A percentile compares a stretch with the other conserved stretches of the same genome.
phyloP scores from a whole-genome alignment of 2,329 filamentous ascomycete species.

The Scytalidium lignicola region DNA sequence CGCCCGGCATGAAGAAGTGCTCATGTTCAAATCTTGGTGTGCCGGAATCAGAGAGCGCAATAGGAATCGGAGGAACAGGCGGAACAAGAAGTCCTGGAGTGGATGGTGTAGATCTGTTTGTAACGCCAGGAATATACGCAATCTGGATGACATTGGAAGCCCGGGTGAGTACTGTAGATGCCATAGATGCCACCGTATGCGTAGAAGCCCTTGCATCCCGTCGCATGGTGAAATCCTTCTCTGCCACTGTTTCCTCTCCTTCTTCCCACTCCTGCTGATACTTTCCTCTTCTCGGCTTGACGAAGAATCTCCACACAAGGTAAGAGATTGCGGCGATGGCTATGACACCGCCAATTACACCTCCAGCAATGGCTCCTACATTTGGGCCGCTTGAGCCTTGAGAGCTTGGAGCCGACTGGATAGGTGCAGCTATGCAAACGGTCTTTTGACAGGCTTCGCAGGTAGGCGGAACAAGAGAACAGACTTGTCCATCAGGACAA shows the following conservation, averaged over 20 bases:
- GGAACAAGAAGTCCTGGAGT: constrained; percentile 77
- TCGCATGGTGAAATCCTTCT: constrained; percentile 49
- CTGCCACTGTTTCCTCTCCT: constrained; percentile 42
- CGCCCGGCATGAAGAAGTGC: constrained; percentile 89
- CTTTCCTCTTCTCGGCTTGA: constrained; percentile 71
- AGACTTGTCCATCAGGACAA: constrained; percentile 51
- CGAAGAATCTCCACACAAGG: constrained; percentile 80
- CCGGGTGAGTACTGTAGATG: constrained; percentile 89
- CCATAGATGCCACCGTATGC: constrained; percentile 84
- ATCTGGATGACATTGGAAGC: constrained; percentile 99
- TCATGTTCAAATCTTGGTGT: constrained; percentile 66
- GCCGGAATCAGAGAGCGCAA: constrained; percentile 52
- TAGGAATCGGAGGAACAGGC: constrained; percentile 90
- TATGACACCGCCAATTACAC: constrained; percentile 80
- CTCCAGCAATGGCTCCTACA: constrained; percentile 82
- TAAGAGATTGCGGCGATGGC: constrained; percentile 71
- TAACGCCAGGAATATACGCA: constrained; percentile 96
- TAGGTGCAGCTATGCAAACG: constrained; percentile 43
- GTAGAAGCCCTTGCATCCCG: constrained; percentile 67
- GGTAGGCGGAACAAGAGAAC: constrained; percentile 52
- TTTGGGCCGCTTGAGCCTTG: constrained; percentile 49
- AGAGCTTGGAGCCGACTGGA: constrained; percentile 20
- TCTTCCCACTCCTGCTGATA: constrained; percentile 55
- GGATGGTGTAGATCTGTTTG: constrained; percentile 81
- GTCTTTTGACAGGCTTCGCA: constrained; percentile 57